Conservation (phyloP, 768 basidiomycete species). For the Termitomyces eurrhizus region DNA sequence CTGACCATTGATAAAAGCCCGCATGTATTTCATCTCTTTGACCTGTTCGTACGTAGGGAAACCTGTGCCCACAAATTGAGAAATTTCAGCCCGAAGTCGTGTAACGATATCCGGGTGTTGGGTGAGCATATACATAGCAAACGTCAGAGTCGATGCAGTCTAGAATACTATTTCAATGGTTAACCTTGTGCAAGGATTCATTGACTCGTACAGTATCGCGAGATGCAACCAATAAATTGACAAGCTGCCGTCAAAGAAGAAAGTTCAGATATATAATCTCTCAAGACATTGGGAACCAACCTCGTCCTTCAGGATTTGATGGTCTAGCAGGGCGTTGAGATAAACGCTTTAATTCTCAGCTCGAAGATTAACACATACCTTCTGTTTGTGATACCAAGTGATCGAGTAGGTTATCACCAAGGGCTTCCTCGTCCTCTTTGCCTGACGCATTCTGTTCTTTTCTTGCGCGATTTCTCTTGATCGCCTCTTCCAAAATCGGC, state of each 20-base stretch:
- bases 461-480: constrained; percentile 31
- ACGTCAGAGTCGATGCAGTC: constrained; percentile 51
- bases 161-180: constrained; percentile 10
- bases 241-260: constrained; percentile 7
- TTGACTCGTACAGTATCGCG: constrained; percentile 34
- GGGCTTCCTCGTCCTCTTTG: constrained; percentile 19
- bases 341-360: background rate
- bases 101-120: constrained; percentile 43
- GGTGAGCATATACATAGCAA: constrained; percentile 51
- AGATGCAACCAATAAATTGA: constrained; percentile 41
- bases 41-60: constrained; percentile 54
- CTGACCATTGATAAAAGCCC: constrained; percentile 53
- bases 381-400: constrained; percentile 53
- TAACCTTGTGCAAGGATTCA: background rate
- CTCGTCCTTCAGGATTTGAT: constrained; percentile 21
- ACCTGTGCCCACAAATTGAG: constrained; percentile 38
- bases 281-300: background rate
- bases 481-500: constrained; percentile 46
- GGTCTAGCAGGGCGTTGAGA: constrained; percentile 8
- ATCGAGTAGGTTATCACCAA: constrained; percentile 40
- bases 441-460: constrained; percentile 1
- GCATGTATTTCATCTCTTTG: constrained; percentile 53
- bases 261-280: background rate
- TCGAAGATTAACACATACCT: constrained; percentile 26
- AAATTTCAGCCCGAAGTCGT: constrained; percentile 48